phyloP scores from a whole-genome alignment of 2,329 filamentous ascomycete species.

The Arthrinium puccinioides region DNA sequence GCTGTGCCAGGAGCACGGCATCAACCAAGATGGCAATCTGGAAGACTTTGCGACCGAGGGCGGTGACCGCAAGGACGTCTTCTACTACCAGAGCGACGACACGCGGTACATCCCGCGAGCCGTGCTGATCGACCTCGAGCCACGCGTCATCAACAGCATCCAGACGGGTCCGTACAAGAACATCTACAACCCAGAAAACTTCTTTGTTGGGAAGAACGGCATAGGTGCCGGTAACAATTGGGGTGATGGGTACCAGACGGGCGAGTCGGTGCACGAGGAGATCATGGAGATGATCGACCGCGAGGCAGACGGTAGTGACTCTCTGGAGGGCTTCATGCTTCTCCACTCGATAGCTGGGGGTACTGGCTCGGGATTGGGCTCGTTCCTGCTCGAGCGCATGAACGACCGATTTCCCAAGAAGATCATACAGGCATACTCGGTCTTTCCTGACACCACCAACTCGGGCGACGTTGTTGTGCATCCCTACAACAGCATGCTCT shows the following conservation, averaged over 20 bases:
- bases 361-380: conserved; percentile 91
- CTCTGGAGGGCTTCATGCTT: conserved; percentile 98
- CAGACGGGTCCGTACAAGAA: conserved; percentile 93
- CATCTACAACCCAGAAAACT: conserved; percentile 99
- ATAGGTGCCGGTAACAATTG: conserved; percentile 96
- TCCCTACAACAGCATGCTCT: conserved; percentile 93
- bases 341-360: conserved; percentile 96
- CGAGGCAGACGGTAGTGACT: conserved; percentile 96
- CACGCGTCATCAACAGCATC: conserved; percentile 85
- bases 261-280: conserved; percentile 87
- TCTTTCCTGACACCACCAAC: conserved; percentile 90
- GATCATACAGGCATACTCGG: conserved; percentile 97
- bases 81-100: conserved; percentile 99
- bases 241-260: conserved; percentile 92
- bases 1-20: conserved; percentile 94
- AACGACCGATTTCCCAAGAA: conserved; percentile 99
- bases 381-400: conserved; percentile 87
- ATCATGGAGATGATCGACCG: conserved; percentile 99
- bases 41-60: conserved; percentile 97
- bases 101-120: conserved; percentile 96
- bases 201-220: conserved; percentile 91
- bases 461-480: conserved; percentile 90
- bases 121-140: conserved; percentile 91
- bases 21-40: conserved; percentile 93
- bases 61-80: conserved; percentile 96